Conservation (phyloP, 2,329 filamentous ascomycete genomes). For the Trichoderma breve region DNA sequence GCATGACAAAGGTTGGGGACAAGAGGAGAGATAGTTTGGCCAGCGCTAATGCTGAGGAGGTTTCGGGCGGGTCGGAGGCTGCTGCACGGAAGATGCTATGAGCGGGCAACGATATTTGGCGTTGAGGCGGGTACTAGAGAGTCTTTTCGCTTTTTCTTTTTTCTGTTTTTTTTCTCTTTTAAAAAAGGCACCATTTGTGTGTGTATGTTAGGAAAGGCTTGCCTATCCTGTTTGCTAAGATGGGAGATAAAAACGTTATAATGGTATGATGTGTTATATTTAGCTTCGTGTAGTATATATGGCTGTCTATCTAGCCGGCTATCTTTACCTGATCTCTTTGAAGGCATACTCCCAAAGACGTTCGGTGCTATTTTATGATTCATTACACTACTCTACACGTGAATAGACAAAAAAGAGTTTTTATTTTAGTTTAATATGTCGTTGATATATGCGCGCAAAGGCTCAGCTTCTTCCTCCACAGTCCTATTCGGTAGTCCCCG, state of each 20-base stretch:
- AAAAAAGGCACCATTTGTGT: constrained; percentile 9
- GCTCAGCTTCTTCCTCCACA: constrained; percentile 51
- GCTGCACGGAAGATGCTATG: constrained; percentile 38
- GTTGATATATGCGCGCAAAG: constrained; percentile 44
- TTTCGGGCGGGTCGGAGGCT: constrained; percentile 33
- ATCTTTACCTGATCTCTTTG: constrained; percentile 36
- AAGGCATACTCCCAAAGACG: neutral
- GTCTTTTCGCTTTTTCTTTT: constrained; percentile 7
- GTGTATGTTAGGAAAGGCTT: constrained; percentile 7
- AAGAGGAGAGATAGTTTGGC: constrained; percentile 42
- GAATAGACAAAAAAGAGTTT: neutral
- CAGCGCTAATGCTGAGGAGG: constrained; percentile 35
- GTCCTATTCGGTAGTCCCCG: constrained; percentile 47
- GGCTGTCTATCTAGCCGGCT: neutral
- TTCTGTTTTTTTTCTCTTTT: neutral
- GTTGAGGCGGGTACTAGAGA: constrained; percentile 34
- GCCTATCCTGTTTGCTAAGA: neutral
- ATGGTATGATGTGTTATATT: constrained; percentile 1
- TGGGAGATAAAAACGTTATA: constrained; percentile 5
- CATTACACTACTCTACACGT: neutral
- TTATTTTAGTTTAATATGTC: constrained; percentile 36
- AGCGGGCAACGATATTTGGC: constrained; percentile 24
- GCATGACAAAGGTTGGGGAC: constrained; percentile 40
- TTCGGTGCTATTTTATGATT: neutral
- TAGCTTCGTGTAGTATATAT: neutral